Base-by-base conservation (phyloP, 768 basidiomycete species). In the Suillus variegatus region DNA sequence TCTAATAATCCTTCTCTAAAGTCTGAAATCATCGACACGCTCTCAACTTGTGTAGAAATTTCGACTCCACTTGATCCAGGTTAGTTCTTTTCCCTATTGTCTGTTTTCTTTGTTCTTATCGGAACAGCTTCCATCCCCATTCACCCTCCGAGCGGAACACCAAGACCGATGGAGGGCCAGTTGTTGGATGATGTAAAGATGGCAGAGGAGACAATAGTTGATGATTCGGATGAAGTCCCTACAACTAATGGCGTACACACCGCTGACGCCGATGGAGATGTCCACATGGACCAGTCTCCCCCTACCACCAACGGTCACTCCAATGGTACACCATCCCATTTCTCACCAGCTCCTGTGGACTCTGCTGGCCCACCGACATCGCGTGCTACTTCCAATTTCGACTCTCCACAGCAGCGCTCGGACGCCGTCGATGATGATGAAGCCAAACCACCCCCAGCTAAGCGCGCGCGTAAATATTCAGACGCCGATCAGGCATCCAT, bases 401-500 rank as follows among this genome's bases (percentile, higher is more conserved):
- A 38, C 57, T 77, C 72, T 8, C 74, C 77, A 40, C 72, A 70
- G 28, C 81, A 81, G 55, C 69, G 60, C 20, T 58, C 56, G 0
- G 57, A 43, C 49, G 4, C 38, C 5, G 69, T 70, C 16, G 61
- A 28, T 14, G 76, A 70, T 70, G 87, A 88, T 65, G 87, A 88
- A 67, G 82, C 85, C 65, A 79, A 82, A 66, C 90, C 88, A 16
- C 91, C 90, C n/a, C 93, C 93, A 36, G 90, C 92, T 66, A 94
- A 94, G 84, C 85, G 93, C 67, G 85, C 91, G 36, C 81, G 93
- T 70, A 88, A 88, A 78, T 80, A 86, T 70, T 92, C 90, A 56
- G 91, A 94, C 74, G 87, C 87, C 40, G 89, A 92, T 79, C 85
- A 85, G 74, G 88, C 89, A 56, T 90, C 90, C 18, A 78, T 89